These are phyloP conservation scores for Metschnikowia continentalis DNA, from an alignment of 805 yeast species.

Conservation along the genomic window DNA sequence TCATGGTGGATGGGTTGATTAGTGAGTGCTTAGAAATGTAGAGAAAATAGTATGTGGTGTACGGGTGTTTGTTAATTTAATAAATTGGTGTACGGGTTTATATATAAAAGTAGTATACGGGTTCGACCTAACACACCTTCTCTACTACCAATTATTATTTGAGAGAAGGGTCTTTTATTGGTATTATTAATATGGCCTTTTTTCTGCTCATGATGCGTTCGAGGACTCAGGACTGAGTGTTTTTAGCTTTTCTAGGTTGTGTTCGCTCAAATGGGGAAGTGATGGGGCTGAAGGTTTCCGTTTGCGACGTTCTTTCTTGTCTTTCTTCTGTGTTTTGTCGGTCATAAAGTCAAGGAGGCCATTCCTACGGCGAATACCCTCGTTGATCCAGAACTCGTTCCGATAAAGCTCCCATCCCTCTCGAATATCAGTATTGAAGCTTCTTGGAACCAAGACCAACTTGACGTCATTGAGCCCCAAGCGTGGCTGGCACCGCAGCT, in stretches of 20 bases:
- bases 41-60: slow-evolving; percentile 38
- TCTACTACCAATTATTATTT: not conserved
- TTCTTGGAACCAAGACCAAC: slow-evolving; percentile 73
- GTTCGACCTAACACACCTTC: not conserved
- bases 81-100: not conserved
- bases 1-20: slow-evolving; percentile 20
- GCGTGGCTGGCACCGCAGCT: slow-evolving; percentile 51
- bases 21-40: not conserved
- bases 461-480: slow-evolving; percentile 75
- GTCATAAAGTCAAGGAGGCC: slow-evolving; percentile 28
- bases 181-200: not conserved
- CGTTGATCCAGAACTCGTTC: slow-evolving; percentile 89
- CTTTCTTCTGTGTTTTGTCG: slow-evolving; percentile 23
- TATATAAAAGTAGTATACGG: not conserved
- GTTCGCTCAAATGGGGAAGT: slow-evolving; percentile 9
- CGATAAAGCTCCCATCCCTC: slow-evolving; percentile 95
- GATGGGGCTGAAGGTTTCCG: slow-evolving; percentile 12
- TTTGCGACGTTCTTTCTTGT: slow-evolving; percentile 36
- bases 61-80: slow-evolving; percentile 21
- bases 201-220: slow-evolving; percentile 23
- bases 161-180: not conserved
- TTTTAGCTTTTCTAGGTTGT: slow-evolving; percentile 4
- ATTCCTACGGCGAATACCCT: slow-evolving; percentile 58
- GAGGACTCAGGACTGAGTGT: not conserved
- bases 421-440: slow-evolving; percentile 75